These are phyloP conservation scores for Schizopora paradoxa DNA, from an alignment of 1,284 basidiomycete species.

Conservation along the genomic window DNA sequence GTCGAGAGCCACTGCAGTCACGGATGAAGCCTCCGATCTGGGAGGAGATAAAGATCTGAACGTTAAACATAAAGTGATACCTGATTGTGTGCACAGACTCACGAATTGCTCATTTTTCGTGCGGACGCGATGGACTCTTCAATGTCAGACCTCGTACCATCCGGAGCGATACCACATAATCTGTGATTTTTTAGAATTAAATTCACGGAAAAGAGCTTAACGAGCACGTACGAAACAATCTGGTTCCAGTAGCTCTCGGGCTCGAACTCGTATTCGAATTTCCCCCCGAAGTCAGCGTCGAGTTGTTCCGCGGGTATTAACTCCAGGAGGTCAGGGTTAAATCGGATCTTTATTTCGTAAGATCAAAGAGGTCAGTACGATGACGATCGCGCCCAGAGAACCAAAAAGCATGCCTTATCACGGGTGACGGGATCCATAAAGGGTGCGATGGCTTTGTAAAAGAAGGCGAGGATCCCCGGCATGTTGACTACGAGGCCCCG, in stretches of 20 bases:
- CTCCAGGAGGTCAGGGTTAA: conserved; percentile 78
- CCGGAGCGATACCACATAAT: conserved; percentile 19
- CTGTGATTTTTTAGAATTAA: conserved; percentile 16
- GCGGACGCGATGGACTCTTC: no score
- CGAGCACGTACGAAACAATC: conserved; percentile 52
- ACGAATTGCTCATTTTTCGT: no score
- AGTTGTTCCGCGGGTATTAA: conserved; percentile 74
- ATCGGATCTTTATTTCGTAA: conserved; percentile 58
- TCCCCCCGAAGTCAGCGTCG: conserved; percentile 79
- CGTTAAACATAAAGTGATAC: no score
- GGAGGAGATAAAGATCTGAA: no score
- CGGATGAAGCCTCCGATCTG: no score
- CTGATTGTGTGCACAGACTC: no score
- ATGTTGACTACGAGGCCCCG: conserved; percentile 83
- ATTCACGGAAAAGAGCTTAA: conserved; percentile 14
- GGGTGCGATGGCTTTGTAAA: conserved; percentile 83
- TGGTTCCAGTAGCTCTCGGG: conserved; percentile 75
- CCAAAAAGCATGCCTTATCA: conserved; percentile 60
- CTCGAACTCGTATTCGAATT: conserved; percentile 75
- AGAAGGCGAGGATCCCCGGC: conserved; percentile 73
- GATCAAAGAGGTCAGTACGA: neutral
- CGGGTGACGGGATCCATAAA: conserved; percentile 89
- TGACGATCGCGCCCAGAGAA: neutral
- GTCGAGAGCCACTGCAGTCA: no score
- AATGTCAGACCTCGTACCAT: no score